phyloP scores from a whole-genome alignment of 2,329 filamentous ascomycete genomes.

The Trichoderma sp. region DNA sequence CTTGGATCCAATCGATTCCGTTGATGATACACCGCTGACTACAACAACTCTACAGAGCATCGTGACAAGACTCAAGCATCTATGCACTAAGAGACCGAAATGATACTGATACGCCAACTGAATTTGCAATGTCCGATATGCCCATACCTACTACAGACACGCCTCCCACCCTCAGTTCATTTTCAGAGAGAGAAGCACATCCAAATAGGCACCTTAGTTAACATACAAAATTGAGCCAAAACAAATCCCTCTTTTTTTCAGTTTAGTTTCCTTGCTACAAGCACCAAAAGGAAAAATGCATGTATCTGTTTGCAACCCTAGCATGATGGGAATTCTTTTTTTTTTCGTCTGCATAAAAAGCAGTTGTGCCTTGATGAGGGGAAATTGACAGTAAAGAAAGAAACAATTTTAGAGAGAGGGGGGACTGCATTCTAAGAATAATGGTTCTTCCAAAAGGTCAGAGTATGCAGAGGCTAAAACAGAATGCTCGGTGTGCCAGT shows the following conservation, averaged over 20 bases:
- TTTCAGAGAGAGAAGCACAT: neutral
- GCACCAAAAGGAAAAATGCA: neutral
- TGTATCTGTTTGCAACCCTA: neutral
- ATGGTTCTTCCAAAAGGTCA: neutral
- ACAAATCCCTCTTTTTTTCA: neutral
- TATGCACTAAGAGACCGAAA: neutral
- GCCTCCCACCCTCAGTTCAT: neutral
- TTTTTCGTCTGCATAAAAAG: neutral
- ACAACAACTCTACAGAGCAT: neutral
- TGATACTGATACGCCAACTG: slow-evolving; percentile 7
- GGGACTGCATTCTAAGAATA: slow-evolving; percentile 1
- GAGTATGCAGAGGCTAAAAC: neutral
- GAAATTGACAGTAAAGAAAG: slow-evolving; percentile 1
- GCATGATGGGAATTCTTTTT: neutral
- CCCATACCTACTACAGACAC: neutral
- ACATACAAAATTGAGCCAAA: slow-evolving; percentile 1
- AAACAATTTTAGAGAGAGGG: neutral
- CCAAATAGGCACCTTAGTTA: neutral
- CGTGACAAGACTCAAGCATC: neutral
- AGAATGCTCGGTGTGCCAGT: slow-evolving; percentile 14
- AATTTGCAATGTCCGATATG: slow-evolving; percentile 9
- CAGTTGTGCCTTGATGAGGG: slow-evolving; percentile 3
- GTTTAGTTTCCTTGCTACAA: neutral
- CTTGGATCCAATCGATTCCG: neutral
- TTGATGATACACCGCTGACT: neutral